Evolutionary conservation across 352 stramenopile genomes (phyloP).

Genomic region (Phytophthora aleatoria): DNA sequence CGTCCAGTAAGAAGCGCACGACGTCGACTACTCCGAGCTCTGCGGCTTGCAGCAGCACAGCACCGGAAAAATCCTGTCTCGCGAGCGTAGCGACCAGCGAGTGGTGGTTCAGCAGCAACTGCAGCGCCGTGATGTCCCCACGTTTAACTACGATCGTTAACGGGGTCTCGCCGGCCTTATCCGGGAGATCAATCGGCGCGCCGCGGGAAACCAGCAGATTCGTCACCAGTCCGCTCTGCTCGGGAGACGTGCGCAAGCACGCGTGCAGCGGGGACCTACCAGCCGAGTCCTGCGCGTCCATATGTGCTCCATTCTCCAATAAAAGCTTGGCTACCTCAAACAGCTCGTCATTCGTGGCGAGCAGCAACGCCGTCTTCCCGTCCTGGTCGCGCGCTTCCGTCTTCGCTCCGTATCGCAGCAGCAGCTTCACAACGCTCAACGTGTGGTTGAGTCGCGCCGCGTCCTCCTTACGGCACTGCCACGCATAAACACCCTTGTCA

Average conservation of each 20-base stretch:
- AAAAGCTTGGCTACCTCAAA: constrained; percentile 35
- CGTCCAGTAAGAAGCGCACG: constrained; percentile 32
- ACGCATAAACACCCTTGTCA: neutral
- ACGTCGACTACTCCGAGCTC: constrained; percentile 31
- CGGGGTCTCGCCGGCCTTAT: constrained; percentile 30
- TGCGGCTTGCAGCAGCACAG: constrained; percentile 32
- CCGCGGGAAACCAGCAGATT: constrained; percentile 37
- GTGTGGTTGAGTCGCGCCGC: constrained; percentile 32
- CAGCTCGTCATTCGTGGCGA: constrained; percentile 42
- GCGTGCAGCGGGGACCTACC: constrained; percentile 31
- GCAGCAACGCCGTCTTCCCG: constrained; percentile 38
- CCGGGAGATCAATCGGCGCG: constrained; percentile 29
- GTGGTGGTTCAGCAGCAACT: constrained; percentile 39
- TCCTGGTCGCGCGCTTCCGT: constrained; percentile 31
- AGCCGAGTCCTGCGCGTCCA: constrained; percentile 30
- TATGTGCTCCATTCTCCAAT: constrained; percentile 31
- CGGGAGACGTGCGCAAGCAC: constrained; percentile 24
- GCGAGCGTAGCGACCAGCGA: constrained; percentile 26
- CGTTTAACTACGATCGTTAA: constrained; percentile 30
- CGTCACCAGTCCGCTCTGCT: constrained; percentile 34
- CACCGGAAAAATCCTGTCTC: constrained; percentile 29
- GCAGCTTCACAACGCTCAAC: constrained; percentile 33
- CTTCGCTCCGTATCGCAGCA: constrained; percentile 33
- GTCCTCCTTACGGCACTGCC: constrained; percentile 40
- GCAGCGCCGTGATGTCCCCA: constrained; percentile 29